phyloP scores from a whole-genome alignment of 2,329 filamentous ascomycete genomes.

The Lanzia echinophila region DNA sequence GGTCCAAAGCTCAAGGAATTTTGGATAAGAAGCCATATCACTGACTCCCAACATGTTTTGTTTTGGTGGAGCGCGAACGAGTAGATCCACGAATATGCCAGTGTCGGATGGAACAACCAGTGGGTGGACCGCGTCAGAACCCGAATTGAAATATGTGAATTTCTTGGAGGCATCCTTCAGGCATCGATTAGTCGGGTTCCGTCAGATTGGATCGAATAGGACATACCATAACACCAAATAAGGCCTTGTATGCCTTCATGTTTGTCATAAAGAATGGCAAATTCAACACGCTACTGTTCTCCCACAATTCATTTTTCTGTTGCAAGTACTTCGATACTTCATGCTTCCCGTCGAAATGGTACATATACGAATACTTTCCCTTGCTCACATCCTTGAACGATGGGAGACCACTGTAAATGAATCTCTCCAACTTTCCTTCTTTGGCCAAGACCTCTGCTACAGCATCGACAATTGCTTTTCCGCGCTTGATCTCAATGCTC shows the following conservation, averaged over 20 bases:
- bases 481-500: conserved; percentile 26
- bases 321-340: conserved; percentile 24
- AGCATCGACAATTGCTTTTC: conserved; percentile 31
- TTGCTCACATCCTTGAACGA: conserved; percentile 30
- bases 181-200: no score
- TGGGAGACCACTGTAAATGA: conserved; percentile 20
- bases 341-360: conserved; percentile 36
- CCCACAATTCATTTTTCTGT: conserved; percentile 24
- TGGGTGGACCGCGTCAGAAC: conserved; percentile 17
- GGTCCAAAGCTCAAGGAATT: conserved; percentile 18
- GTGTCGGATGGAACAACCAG: conserved; percentile 28
- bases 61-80: conserved; percentile 17
- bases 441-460: conserved; percentile 26
- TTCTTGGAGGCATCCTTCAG: conserved; percentile 7
- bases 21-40: conserved; percentile 12
- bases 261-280: conserved; percentile 33
- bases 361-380: conserved; percentile 34
- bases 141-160: conserved; percentile 11
- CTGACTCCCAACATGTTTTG: conserved; percentile 20
- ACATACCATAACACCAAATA: neutral
- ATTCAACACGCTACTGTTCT: conserved; percentile 31
- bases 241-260: conserved; percentile 6
- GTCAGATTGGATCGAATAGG: no score
- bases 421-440: conserved; percentile 16
- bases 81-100: conserved; percentile 27